These are phyloP conservation scores for Xylaria sp. DNA, from an alignment of 2,329 filamentous ascomycete species.

Conservation along the genomic window DNA sequence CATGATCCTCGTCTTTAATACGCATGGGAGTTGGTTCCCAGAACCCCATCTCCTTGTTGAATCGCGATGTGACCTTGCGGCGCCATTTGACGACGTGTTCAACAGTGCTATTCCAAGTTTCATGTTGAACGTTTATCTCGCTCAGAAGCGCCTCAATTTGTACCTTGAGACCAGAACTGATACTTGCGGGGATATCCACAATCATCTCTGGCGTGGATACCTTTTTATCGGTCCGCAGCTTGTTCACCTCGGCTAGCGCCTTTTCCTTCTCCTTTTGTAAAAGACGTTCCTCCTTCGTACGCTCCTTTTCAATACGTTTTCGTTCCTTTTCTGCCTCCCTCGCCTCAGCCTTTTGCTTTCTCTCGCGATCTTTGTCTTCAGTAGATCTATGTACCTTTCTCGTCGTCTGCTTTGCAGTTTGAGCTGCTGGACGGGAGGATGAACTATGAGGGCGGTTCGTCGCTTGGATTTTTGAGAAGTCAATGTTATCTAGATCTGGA, in stretches of 20 bases:
- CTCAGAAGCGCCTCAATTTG: slow-evolving; percentile 63
- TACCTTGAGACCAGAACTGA: slow-evolving; percentile 59
- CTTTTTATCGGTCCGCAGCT: slow-evolving; percentile 77
- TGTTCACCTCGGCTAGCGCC: slow-evolving; percentile 78
- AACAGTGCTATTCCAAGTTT: slow-evolving; percentile 57
- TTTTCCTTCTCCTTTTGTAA: slow-evolving; percentile 71
- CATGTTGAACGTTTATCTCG: slow-evolving; percentile 60
- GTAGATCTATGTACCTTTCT: slow-evolving; percentile 43
- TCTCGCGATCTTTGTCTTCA: slow-evolving; percentile 55
- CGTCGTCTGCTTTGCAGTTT: slow-evolving; percentile 25
- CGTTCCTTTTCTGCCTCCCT: slow-evolving; percentile 65
- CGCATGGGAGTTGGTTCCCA: slow-evolving; percentile 71
- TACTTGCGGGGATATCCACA: slow-evolving; percentile 69
- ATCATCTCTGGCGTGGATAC: slow-evolving; percentile 81
- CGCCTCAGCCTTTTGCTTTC: slow-evolving; percentile 57
- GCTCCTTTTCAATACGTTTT: slow-evolving; percentile 66
- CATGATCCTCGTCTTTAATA: slow-evolving; percentile 67
- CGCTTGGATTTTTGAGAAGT: slow-evolving; percentile 48
- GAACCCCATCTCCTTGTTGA: slow-evolving; percentile 67
- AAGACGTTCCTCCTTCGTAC: slow-evolving; percentile 69
- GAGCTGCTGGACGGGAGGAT: slow-evolving; percentile 38
- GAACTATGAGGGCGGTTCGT: slow-evolving; percentile 33
- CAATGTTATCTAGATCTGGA: slow-evolving; percentile 58
- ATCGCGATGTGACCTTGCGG: slow-evolving; percentile 71
- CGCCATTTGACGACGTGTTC: slow-evolving; percentile 73